Evolutionary conservation across 2,329 filamentous ascomycete species (phyloP).

Genomic region (Paracorniculantispora psalliotae): DNA sequence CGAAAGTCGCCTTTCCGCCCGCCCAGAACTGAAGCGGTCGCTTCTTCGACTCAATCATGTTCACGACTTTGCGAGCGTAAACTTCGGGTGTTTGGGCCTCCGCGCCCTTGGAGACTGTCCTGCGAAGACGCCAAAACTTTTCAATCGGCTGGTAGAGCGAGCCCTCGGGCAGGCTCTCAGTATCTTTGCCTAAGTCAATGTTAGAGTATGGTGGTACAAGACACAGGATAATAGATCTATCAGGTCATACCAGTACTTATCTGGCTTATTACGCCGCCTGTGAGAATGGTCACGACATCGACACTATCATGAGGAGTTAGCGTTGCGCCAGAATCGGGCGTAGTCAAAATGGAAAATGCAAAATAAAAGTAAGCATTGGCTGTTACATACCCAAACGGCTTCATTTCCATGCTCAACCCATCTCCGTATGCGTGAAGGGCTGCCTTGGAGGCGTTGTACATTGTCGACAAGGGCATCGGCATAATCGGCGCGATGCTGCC

Average conservation of each 20-base stretch:
- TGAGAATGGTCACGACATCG: conserved; percentile 17
- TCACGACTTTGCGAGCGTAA: conserved; percentile 16
- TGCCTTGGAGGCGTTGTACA: conserved; percentile 22
- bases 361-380: too few species aligned
- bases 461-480: conserved; percentile 18
- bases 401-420: conserved; percentile 20
- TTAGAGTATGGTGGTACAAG: background rate
- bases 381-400: conserved; percentile 19
- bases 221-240: background rate
- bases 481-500: conserved; percentile 21
- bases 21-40: conserved; percentile 18
- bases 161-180: conserved; percentile 11
- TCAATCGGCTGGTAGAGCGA: conserved; percentile 15
- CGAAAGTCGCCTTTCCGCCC: conserved; percentile 9
- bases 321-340: background rate
- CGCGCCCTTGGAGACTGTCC: conserved; percentile 3
- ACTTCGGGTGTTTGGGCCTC: conserved; percentile 14
- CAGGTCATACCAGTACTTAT: conserved; percentile 16
- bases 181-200: conserved; percentile 12
- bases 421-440: conserved; percentile 21
- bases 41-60: conserved; percentile 15
- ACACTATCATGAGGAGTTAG: conserved; percentile 13
- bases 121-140: conserved; percentile 16
- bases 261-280: conserved; percentile 16
- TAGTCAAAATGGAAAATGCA: background rate